Evolutionary conservation across 192 early-diverging fungal species (phyloP).

Genomic region (Coemansia biformis): DNA sequence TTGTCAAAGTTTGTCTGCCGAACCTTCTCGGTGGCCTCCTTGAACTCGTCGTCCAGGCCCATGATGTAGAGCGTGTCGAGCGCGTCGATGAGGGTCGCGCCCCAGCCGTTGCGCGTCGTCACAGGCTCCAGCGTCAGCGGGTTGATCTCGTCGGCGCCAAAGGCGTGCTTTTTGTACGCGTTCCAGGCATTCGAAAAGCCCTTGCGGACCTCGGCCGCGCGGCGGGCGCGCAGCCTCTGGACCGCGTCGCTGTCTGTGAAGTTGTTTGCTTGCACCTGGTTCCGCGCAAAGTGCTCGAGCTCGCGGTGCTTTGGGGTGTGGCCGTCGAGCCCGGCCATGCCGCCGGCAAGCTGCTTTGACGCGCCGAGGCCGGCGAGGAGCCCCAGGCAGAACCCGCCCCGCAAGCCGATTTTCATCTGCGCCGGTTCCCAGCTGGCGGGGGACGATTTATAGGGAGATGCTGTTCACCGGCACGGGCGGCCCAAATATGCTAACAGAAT

Average conservation of each 20-base stretch:
- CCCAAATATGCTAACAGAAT: too few relatives aligned
- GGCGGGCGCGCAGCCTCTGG: constrained; percentile 49
- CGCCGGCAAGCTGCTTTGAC: constrained; percentile 23
- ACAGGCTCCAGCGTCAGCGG: constrained; percentile 47
- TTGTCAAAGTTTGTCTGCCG: constrained; percentile 61
- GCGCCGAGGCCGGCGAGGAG: constrained; percentile 7
- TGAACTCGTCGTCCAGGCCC: constrained; percentile 75
- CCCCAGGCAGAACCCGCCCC: constrained; percentile 16
- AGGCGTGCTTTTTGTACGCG: constrained; percentile 72
- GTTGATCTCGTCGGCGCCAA: constrained; percentile 71
- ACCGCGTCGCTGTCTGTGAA: constrained; percentile 28
- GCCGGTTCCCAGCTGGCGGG: too few relatives aligned
- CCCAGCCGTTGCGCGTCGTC: constrained; percentile 59
- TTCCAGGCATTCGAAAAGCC: constrained; percentile 67
- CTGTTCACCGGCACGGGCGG: too few relatives aligned
- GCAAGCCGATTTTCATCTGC: constrained; percentile 18
- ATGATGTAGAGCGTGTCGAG: constrained; percentile 84
- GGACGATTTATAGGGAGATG: too few relatives aligned
- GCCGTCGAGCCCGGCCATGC: constrained; percentile 38
- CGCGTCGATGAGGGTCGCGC: constrained; percentile 88
- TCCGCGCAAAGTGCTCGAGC: constrained; percentile 18
- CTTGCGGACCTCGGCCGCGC: constrained; percentile 53
- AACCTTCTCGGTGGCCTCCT: constrained; percentile 69
- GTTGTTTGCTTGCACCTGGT: constrained; percentile 35
- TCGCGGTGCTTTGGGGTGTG: constrained; percentile 27